Evolutionary conservation across 192 early-diverging fungal species (phyloP), one percentile per base, ranked within the genome.

Genomic region (Coemansia sp.): DNA sequence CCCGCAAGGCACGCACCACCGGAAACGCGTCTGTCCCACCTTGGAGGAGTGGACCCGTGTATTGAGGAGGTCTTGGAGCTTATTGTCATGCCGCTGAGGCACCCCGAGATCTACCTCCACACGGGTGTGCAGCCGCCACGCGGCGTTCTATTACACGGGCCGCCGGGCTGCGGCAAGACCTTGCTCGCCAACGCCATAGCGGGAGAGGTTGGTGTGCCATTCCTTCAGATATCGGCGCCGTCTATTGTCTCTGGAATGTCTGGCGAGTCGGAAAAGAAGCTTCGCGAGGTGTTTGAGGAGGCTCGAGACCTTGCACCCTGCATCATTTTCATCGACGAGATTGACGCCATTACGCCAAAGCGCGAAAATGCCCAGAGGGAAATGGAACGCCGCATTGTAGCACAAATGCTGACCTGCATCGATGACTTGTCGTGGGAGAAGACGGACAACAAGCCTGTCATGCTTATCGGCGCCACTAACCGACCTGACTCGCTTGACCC

Each of bases 191-290:
- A 99, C 70, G 97, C 97, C 5, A 99, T 99, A 76, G 95, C 97
- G 31, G 96, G 95, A 36, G 93, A 97, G 80, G 83, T 92, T 9
- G 87, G 86, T 3, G 92, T 99, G 9, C 94, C 95, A 2, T 95
- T 99, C 56, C 76, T 97, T 57, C 93, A 90, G 64, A 94, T 99
- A 52, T 93, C 94, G 13, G 95, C 95, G 6, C 97, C 97, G 16
- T 92, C 92, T 1, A 86, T 98, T 26, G 94, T 99, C 8, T 94
- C 93, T 18, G 95, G 95, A 13, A 97, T 98, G 94, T 97, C 95
- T 18, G 97, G 97, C 43, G 97, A 99, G 77, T 95, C 93, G 6
- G 97, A 99, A 75, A 97, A 98, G 74, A 97, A 97, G 83, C 89
- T 99, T 25, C 86, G 97, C 31, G 97, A 97, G 68, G 86, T 99